Evolutionary conservation across 2,329 filamentous ascomycete species (phyloP), one percentile per base, ranked within the genome.

Genomic region (Penicillium sp.): DNA sequence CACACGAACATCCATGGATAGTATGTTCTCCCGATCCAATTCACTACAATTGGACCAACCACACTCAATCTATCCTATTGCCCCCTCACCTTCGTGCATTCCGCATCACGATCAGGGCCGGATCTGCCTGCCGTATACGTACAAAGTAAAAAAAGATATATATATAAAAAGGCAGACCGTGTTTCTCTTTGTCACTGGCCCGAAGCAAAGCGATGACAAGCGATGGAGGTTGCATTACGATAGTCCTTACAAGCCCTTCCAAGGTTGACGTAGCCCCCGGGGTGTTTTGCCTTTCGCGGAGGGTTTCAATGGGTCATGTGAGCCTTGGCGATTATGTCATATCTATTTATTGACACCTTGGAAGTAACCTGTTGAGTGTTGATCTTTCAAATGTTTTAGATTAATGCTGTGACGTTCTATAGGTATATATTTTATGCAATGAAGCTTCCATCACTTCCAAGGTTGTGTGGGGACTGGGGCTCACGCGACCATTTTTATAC

Each of bases 121-220:
- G 57, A 61, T 41, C 37, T 17, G 38, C 60, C 55, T 60, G 46
- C 53, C 52, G 6, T 50, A 50, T 45, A 43, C 48, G 56, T 52
- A 37, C 31, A 37, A 49, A 49, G 9, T 35, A 21, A 12, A 25
- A 25, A 50, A 29, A 10, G 6, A 52, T 54, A 52, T 23, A 60
- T n/a, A n/a, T n/a, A n/a, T n/a, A n/a, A n/a, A n/a, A 29, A 42
- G 35, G 40, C 38, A 47, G 12, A 27, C n/a, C 41, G 6, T 53
- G 56, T 69, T 69, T 69, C 60, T 65, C 59, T 71, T 68, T 71
- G 67, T 71, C 64, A 71, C 43, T 62, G 54, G 53, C 45, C 70
- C 71, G 71, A 67, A 50, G 67, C 50, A 63, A 73, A 72, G 70
- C 71, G 71, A 69, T 49, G 67, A 45, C 68, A 73, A 73, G 71